Evolutionary conservation across 225 moss, liverwort and hornwort species (phyloP).

Genomic region (Rhytidiadelphus loreus): DNA sequence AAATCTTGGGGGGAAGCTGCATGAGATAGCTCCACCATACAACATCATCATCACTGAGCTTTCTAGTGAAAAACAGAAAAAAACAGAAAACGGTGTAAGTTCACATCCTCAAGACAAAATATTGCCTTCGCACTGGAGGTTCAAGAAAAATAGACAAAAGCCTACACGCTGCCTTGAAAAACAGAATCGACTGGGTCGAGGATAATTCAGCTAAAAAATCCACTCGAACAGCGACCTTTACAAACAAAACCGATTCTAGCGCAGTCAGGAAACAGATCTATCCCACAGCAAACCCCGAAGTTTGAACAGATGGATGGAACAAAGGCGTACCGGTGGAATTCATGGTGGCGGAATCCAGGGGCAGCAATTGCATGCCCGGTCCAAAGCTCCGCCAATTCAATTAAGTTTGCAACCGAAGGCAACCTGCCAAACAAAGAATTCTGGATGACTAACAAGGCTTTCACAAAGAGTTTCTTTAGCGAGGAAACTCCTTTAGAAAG

Average conservation of each 20-base stretch:
- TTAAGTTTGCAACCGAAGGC: not conserved
- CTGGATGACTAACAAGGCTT: no score
- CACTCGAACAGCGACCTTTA: not conserved
- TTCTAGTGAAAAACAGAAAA: not conserved
- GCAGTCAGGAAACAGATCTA: not conserved
- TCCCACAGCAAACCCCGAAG: not conserved
- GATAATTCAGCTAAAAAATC: not conserved
- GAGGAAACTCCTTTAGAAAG: no score
- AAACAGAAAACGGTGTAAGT: not conserved
- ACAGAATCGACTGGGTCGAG: not conserved
- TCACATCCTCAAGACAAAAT: not conserved
- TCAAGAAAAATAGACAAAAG: not conserved
- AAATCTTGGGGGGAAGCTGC: constrained; percentile 45
- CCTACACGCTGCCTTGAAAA: not conserved
- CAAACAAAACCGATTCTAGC: not conserved
- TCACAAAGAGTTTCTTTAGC: no score
- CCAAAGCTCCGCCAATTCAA: not conserved
- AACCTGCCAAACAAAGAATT: not conserved
- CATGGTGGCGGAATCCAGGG: not conserved
- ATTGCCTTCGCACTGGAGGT: not conserved
- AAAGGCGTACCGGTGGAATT: not conserved
- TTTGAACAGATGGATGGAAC: not conserved
- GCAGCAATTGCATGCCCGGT: not conserved
- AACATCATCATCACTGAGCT: constrained; percentile 19
- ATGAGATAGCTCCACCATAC: constrained; percentile 71